A percentile compares a stretch with the other conserved stretches of the same genome.
Conservation (phyloP, 768 basidiomycete species). For the Podaxis sp. region DNA sequence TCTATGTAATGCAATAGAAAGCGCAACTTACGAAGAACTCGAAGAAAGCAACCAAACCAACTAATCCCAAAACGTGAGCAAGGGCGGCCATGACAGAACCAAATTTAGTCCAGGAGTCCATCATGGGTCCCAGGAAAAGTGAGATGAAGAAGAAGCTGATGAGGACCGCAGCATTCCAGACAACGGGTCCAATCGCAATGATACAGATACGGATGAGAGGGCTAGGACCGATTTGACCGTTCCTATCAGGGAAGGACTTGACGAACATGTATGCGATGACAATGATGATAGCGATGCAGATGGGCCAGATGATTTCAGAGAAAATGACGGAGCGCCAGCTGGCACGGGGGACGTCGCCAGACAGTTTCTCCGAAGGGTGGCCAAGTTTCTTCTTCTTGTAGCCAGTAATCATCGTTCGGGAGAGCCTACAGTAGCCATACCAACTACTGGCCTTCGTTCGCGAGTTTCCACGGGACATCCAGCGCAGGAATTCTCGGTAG, state of each 20-base stretch:
- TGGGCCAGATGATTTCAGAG: conserved; percentile 81
- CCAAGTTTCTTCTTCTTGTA: conserved; percentile 99
- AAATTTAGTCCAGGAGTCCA: conserved; percentile 83
- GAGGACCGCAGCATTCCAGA: conserved; percentile 91
- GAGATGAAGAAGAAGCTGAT: conserved; percentile 86
- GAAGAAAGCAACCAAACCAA: conserved; percentile 88
- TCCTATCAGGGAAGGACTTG: conserved; percentile 78
- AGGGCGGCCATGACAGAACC: conserved; percentile 90
- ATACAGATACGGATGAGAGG: conserved; percentile 87
- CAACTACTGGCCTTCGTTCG: conserved; percentile 95
- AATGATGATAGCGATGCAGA: conserved; percentile 75
- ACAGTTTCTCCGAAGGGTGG: conserved; percentile 95
- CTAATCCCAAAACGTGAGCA: conserved; percentile 78
- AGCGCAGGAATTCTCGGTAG: conserved; percentile 96
- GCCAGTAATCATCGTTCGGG: conserved; percentile 95
- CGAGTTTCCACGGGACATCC: conserved; percentile 99
- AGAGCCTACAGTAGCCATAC: conserved; percentile 99
- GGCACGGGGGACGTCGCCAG: conserved; percentile 91
- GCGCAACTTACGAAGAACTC: conserved; percentile 85
- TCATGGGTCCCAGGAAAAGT: conserved; percentile 89
- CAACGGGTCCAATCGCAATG: conserved; percentile 88
- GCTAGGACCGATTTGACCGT: conserved; percentile 69
- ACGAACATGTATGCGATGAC: conserved; percentile 89
- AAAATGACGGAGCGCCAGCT: conserved; percentile 82
- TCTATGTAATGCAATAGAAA: conserved; percentile 18